These are phyloP conservation scores for Moricandia arvensis DNA, from an alignment of 345 rosid species.

Conservation along the genomic window DNA sequence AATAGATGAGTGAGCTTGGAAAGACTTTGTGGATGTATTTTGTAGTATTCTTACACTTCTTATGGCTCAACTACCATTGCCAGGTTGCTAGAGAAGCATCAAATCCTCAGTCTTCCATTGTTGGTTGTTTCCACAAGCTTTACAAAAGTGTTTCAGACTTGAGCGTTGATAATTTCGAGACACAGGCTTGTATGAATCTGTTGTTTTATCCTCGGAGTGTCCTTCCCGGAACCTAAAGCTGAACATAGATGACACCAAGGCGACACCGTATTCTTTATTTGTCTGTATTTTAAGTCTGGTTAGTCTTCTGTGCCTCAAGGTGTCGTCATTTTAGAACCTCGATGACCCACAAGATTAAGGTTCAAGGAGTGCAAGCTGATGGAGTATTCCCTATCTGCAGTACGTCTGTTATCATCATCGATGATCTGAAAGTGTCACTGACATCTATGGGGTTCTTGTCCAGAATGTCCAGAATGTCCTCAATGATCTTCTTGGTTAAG, in stretches of 20 bases:
- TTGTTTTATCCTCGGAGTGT: neutral
- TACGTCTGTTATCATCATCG: conserved; percentile 24
- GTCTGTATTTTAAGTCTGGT: neutral
- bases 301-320: neutral
- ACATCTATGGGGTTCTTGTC: conserved; percentile 11
- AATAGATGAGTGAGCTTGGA: conserved; percentile 17
- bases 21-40: conserved; percentile 32
- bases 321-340: conserved; percentile 4
- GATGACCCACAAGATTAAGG: neutral
- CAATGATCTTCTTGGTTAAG: conserved; percentile 20
- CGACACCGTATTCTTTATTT: conserved; percentile 2
- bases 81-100: conserved; percentile 18
- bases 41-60: conserved; percentile 28
- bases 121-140: conserved; percentile 32
- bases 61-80: conserved; percentile 18
- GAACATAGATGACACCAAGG: neutral
- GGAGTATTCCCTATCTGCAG: conserved; percentile 19
- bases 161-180: neutral
- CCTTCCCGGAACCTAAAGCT: conserved; percentile 3
- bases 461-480: conserved; percentile 9
- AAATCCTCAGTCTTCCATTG: neutral
- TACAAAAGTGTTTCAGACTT: conserved; percentile 22
- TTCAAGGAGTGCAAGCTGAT: neutral
- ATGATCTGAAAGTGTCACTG: conserved; percentile 17
- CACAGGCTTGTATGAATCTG: conserved; percentile 8